Base-by-base conservation (phyloP, 2,329 filamentous ascomycete species). In the Fusarium metavorans region DNA sequence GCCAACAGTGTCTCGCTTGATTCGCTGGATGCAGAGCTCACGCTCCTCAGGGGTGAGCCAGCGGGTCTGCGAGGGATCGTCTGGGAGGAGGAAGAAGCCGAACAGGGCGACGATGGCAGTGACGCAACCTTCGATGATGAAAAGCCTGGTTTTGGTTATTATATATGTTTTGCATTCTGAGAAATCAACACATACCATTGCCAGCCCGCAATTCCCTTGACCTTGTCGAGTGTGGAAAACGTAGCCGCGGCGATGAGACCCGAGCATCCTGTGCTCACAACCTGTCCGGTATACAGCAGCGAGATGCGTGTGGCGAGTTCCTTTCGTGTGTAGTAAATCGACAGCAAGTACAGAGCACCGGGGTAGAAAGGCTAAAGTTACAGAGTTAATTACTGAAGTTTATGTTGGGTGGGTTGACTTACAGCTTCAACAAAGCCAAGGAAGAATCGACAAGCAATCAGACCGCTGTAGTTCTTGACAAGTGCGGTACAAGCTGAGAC, bases 231-330 rank as follows among this genome's bases (percentile, higher is more conserved):
- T 2, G 67, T 72, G 58, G 59, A 70, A 1, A 88, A 89, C 59
- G 93, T 92, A 3, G 91, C 88, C 2, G 88, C 88, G 1, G 87
- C 86, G 32, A 90, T 87, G 6, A 90, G 79, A 6, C 90, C 91
- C 2, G 90, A 91, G 76, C 93, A 93, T 1, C 91, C 91, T 2
- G 91, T 91, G 3, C 89, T 90, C 4, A 93, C 85, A 27, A 72
- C 67, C 20, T 72, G 60, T 4, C 60, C 66, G 6, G 69, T 70
- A 18, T 72, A 72, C 5, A 72, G 43, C 6, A 72, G 20, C 13
- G 69, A 72, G 23, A 72, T 70, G 8, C 69, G 67, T 6, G 69
- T 72, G 3, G 67, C 69, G 1, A 72, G 63, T 50, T 70, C 69
- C 16, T 72, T 72, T 34, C 69, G 69, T 1, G 69, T 72, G 35